phyloP scores from a whole-genome alignment of 345 rosid species.

The Acer negundo region DNA sequence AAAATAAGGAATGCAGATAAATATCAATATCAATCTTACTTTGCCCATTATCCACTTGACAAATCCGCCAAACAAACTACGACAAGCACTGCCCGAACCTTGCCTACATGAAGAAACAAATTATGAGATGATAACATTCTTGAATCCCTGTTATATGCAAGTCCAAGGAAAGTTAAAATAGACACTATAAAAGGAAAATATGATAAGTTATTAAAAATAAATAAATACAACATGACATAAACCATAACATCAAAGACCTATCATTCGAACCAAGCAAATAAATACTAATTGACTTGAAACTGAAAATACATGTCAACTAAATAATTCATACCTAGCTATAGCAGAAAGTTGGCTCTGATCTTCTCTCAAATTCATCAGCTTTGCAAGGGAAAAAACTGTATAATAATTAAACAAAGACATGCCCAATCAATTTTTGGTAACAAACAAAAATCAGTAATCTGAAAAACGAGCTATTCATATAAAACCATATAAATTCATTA shows the following conservation, averaged over 20 bases:
- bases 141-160: neutral
- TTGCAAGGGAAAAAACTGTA: conserved; percentile 90
- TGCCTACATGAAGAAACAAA: conserved; percentile 54
- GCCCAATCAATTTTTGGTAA: neutral
- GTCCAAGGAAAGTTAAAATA: neutral
- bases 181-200: neutral
- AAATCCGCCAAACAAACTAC: conserved; percentile 96
- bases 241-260: conserved; percentile 2
- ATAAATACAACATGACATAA: neutral
- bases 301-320: neutral
- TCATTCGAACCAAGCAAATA: neutral
- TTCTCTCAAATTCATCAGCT: conserved; percentile 92
- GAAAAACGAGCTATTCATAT: neutral
- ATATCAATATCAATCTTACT: conserved; percentile 39
- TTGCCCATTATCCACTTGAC: conserved; percentile 97
- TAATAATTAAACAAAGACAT: neutral
- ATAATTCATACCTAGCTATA: conserved; percentile 71
- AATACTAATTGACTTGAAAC: neutral
- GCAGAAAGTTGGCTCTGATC: conserved; percentile 91
- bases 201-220: neutral
- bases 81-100: conserved; percentile 99
- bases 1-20: conserved; percentile 20
- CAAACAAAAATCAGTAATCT: neutral
- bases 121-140: conserved; percentile 12
- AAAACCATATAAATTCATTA: neutral